Conservation (phyloP, 129 eudicot genomes). For the Escallonia rubra region DNA sequence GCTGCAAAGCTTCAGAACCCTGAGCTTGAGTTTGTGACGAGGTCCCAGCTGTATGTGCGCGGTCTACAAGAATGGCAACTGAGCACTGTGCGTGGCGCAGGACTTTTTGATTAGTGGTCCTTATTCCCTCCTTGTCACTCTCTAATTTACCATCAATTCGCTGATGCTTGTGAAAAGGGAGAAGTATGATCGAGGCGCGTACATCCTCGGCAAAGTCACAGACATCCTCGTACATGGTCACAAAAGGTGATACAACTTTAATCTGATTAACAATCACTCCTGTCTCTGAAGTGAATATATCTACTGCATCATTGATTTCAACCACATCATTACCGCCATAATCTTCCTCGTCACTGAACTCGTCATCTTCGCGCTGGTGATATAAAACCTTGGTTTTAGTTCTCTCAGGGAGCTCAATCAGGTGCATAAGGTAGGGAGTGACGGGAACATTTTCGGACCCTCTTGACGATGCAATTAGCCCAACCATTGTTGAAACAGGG, state of each 20-base stretch:
- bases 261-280: constrained; percentile 57
- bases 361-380: constrained; percentile 59
- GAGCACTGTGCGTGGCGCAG: constrained; percentile 74
- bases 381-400: constrained; percentile 38
- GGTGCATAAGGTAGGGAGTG: constrained; percentile 76
- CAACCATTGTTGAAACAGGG: constrained; percentile 67
- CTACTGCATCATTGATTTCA: constrained; percentile 83
- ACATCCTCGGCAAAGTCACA: constrained; percentile 69
- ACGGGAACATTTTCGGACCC: constrained; percentile 60
- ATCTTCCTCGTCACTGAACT: constrained; percentile 74
- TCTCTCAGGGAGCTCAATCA: constrained; percentile 79
- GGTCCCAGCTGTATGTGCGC: constrained; percentile 54
- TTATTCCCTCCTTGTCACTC: constrained; percentile 69
- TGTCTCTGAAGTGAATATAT: constrained; percentile 56
- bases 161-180: constrained; percentile 93
- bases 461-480: constrained; percentile 55
- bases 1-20: constrained; percentile 56
- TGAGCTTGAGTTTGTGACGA: constrained; percentile 21
- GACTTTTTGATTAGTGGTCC: constrained; percentile 78
- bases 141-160: constrained; percentile 90
- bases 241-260: constrained; percentile 58
- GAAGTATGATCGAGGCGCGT: constrained; percentile 68
- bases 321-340: constrained; percentile 67
- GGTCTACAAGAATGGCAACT: constrained; percentile 73
- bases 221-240: constrained; percentile 62